Percentiles rank a stretch among this genome's conserved stretches.
phyloP scores from a whole-genome alignment of 2,329 filamentous ascomycete species.

The Alternaria gaisen region DNA sequence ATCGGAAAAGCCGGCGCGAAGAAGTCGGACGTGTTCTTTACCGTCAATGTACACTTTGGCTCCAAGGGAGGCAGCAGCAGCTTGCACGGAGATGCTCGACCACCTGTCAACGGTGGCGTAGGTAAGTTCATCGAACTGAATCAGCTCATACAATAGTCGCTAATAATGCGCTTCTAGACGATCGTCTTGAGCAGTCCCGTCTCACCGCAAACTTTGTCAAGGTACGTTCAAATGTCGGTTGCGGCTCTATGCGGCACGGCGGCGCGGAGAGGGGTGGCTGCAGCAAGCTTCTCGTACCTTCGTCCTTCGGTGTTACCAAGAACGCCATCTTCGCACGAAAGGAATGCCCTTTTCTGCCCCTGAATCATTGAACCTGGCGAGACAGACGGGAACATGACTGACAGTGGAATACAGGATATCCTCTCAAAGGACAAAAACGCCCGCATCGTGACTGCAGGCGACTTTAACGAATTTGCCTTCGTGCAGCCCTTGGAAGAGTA shows the following conservation, averaged over 20 bases:
- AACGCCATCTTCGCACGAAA: slow-evolving; percentile 29
- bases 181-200: slow-evolving; percentile 65
- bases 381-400: slow-evolving; percentile 29
- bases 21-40: slow-evolving; percentile 65
- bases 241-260: slow-evolving; percentile 8
- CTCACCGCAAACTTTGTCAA: slow-evolving; percentile 60
- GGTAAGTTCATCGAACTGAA: slow-evolving; percentile 10
- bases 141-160: slow-evolving; percentile 2
- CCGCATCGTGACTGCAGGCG: slow-evolving; percentile 68
- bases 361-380: neutral
- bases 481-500: slow-evolving; percentile 68
- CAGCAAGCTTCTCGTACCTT: slow-evolving; percentile 18
- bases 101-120: slow-evolving; percentile 72
- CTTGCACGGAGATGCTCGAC: slow-evolving; percentile 70
- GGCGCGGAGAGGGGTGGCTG: slow-evolving; percentile 26
- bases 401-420: slow-evolving; percentile 53
- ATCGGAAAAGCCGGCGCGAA: slow-evolving; percentile 57
- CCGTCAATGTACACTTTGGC: slow-evolving; percentile 74
- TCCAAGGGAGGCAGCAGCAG: slow-evolving; percentile 72
- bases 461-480: slow-evolving; percentile 77
- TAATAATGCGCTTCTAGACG: slow-evolving; percentile 42
- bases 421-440: slow-evolving; percentile 65
- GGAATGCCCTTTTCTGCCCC: slow-evolving; percentile 10
- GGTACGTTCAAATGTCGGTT: slow-evolving; percentile 28
- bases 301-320: slow-evolving; percentile 16